phyloP scores from a whole-genome alignment of 495 filamentous ascomycete species.

The Pyrenula aspistea region DNA sequence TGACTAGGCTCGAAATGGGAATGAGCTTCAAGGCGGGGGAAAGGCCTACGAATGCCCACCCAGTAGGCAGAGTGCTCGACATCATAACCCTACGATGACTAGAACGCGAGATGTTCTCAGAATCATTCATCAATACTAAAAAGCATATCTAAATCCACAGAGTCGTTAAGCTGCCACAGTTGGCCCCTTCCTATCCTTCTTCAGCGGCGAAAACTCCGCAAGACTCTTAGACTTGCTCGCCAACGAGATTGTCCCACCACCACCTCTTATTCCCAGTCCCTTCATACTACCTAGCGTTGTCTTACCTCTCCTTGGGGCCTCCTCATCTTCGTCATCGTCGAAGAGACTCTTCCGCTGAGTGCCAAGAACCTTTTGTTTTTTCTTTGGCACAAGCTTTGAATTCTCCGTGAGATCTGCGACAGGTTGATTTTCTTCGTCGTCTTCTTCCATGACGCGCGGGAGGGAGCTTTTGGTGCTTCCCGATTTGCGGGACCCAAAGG shows the following conservation, averaged over 20 bases:
- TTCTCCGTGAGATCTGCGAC: not conserved
- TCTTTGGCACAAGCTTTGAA: slow-evolving; percentile 37
- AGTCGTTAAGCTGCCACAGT: slow-evolving; percentile 29
- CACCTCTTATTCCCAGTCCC: slow-evolving; percentile 8
- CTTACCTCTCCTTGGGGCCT: slow-evolving; percentile 17
- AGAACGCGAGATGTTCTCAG: no score
- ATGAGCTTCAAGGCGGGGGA: not conserved
- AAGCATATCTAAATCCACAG: no score
- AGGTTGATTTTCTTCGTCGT: slow-evolving; percentile 13
- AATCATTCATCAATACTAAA: no score
- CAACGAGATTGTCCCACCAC: not conserved
- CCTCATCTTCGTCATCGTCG: slow-evolving; percentile 61
- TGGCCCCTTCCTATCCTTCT: slow-evolving; percentile 57
- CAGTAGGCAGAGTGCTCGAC: no score
- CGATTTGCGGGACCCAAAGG: slow-evolving; percentile 3
- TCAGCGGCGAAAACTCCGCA: slow-evolving; percentile 64
- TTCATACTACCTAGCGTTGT: slow-evolving; percentile 14
- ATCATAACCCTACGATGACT: no score
- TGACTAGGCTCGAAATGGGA: not conserved
- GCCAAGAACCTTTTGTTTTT: slow-evolving; percentile 63
- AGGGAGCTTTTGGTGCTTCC: slow-evolving; percentile 17
- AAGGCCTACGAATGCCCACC: no score
- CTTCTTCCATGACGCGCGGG: slow-evolving; percentile 38
- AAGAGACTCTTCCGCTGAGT: slow-evolving; percentile 51
- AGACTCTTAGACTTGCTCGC: not conserved